Evolutionary conservation across 768 basidiomycete species (phyloP).

Genomic region (Hortiboletus flavorubellus): DNA sequence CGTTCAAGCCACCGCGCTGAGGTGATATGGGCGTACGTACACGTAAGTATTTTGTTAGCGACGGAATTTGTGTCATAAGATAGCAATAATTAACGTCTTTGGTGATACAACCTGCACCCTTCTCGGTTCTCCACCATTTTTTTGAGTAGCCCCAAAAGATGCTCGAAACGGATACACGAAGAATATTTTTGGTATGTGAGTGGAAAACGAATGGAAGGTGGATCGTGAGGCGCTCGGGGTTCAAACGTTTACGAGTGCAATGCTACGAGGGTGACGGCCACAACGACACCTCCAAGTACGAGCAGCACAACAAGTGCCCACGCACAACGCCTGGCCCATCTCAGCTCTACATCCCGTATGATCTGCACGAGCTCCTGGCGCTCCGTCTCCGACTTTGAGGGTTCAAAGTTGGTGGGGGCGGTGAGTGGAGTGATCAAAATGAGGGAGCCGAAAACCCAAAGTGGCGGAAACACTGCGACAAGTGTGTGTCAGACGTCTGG

Average conservation of each 20-base stretch:
- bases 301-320: constrained; percentile 3
- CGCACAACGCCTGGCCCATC: constrained; percentile 40
- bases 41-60: background rate
- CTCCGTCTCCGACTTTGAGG: constrained; percentile 36
- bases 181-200: background rate
- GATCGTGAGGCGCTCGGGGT: too few species aligned
- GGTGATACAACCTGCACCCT: background rate
- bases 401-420: constrained; percentile 28
- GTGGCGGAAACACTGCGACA: constrained; percentile 43
- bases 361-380: constrained; percentile 28
- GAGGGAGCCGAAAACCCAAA: constrained; percentile 43
- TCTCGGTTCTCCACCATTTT: background rate
- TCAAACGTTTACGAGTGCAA: background rate
- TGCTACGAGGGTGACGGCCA: background rate
- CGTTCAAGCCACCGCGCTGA: too few species aligned
- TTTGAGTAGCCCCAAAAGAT: background rate
- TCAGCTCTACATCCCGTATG: constrained; percentile 37
- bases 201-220: background rate
- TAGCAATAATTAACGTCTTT: background rate
- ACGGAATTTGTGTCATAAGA: background rate
- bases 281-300: background rate
- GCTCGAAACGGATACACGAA: background rate
- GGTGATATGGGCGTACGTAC: too few species aligned
- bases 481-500: background rate
- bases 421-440: constrained; percentile 41